Evolutionary conservation across 352 stramenopile species (phyloP), one percentile per base, ranked within the genome.

Genomic region (Phytophthora boehmeriae): DNA sequence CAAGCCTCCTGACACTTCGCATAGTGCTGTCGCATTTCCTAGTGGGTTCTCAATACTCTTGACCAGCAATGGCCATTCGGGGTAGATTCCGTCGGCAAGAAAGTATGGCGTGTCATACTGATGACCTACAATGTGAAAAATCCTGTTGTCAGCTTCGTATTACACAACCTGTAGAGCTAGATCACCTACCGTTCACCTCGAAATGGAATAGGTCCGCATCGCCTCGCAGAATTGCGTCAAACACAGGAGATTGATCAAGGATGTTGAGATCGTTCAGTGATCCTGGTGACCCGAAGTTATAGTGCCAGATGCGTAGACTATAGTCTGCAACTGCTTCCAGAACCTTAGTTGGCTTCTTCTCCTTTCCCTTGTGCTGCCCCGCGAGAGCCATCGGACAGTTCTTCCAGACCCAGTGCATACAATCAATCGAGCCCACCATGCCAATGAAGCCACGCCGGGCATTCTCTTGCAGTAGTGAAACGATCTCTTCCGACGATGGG

Each of bases 251-350:
- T n/a, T 59, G 47, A 0, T 64, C 53, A 4, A 69, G 20, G 3
- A 69, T 59, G 42, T 59, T 69, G 2, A 69, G 58, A 13, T 69
- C 54, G 25, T 64, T 59, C 1, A 64, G 23, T 0, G 53, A 62
- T 5, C 60, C 53, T 1, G 53, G 48, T 1, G 41, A 51, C 1
- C 53, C 61, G 46, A 69, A 69, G 20, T 64, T 49, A 19, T 23
- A 69, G 22, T 69, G 61, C 53, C 61, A 69, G 5, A 69, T 52
- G 6, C 53, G 46, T 2, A 57, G 16, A 16, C 54, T 46, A 25
- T 64, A 55, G 11, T 63, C 50, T 1, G 60, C 60, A 0, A 63
- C 51, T 30, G 60, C 53, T 17, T 68, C 60, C 0, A 63, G 23
- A 0, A 59, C 59, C 17, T 56, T 60, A 1, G 41, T 56, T 35